phyloP scores from a whole-genome alignment of 1,284 basidiomycete species.

The Serendipita sp. region DNA sequence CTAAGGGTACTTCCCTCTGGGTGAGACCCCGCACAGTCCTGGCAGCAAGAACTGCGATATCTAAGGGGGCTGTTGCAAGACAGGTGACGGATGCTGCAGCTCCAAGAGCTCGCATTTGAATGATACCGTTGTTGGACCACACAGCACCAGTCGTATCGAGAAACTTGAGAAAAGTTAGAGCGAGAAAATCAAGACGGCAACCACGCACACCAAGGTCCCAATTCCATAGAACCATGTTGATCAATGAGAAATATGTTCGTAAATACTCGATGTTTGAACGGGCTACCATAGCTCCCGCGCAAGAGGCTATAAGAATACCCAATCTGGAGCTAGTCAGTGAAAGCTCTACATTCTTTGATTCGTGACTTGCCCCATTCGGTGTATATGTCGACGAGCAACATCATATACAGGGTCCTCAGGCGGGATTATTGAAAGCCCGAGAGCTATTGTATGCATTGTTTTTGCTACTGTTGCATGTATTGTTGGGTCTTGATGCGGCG shows the following conservation, averaged over 20 bases:
- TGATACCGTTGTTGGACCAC: neutral
- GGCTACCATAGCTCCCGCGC: neutral
- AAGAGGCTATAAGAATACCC: neutral
- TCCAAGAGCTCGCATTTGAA: neutral
- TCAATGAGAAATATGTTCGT: neutral
- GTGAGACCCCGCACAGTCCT: constrained; percentile 19
- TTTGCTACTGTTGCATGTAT: neutral
- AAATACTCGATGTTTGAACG: neutral
- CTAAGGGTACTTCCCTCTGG: constrained; percentile 8
- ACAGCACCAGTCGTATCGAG: neutral
- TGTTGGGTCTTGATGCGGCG: neutral
- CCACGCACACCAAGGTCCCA: neutral
- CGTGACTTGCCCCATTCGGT: neutral
- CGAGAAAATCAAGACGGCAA: no score
- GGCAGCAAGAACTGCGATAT: constrained; percentile 51
- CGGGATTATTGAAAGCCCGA: neutral
- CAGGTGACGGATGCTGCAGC: constrained; percentile 31
- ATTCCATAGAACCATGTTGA: neutral
- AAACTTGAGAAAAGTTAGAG: neutral
- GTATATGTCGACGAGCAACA: neutral
- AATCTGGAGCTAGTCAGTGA: neutral
- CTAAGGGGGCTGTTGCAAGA: constrained; percentile 50
- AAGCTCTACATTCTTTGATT: neutral
- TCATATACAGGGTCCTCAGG: neutral
- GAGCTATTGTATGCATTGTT: neutral